These are phyloP conservation scores for Nothophoma quercina DNA, from an alignment of 2,329 filamentous ascomycete species.

Conservation along the genomic window DNA sequence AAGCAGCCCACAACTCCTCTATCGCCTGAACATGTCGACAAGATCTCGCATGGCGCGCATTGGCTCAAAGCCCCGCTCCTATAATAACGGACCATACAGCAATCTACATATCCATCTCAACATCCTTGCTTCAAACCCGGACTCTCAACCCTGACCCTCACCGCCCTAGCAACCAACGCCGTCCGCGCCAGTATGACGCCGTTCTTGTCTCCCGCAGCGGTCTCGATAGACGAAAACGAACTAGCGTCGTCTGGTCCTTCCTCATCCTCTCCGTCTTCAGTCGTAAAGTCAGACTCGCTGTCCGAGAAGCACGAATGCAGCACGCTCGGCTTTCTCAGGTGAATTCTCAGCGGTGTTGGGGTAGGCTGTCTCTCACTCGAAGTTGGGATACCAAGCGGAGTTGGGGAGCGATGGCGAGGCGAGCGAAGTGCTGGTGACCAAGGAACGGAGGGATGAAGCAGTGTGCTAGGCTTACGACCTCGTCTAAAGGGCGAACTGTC, in stretches of 20 bases:
- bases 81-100: no score
- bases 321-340: slow-evolving; percentile 3
- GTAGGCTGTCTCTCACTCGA: background rate
- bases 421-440: slow-evolving; percentile 10
- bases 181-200: background rate
- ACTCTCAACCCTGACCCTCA: background rate
- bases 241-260: background rate
- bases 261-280: background rate
- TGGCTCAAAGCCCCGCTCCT: no score
- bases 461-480: background rate
- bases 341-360: background rate
- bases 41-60: no score
- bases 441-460: background rate
- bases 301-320: slow-evolving; percentile 20
- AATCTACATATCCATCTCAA: background rate
- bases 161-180: background rate
- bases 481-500: no score
- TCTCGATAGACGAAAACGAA: no score
- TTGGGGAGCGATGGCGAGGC: slow-evolving; percentile 17
- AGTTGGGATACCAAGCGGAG: slow-evolving; percentile 21
- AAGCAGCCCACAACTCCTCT: background rate
- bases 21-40: no score
- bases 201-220: background rate
- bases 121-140: background rate
- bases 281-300: background rate